Percentiles rank a stretch among this genome's conserved stretches.
These are phyloP conservation scores for Botryotinia narcissicola DNA, from an alignment of 2,329 filamentous ascomycete genomes.

Conservation along the genomic window DNA sequence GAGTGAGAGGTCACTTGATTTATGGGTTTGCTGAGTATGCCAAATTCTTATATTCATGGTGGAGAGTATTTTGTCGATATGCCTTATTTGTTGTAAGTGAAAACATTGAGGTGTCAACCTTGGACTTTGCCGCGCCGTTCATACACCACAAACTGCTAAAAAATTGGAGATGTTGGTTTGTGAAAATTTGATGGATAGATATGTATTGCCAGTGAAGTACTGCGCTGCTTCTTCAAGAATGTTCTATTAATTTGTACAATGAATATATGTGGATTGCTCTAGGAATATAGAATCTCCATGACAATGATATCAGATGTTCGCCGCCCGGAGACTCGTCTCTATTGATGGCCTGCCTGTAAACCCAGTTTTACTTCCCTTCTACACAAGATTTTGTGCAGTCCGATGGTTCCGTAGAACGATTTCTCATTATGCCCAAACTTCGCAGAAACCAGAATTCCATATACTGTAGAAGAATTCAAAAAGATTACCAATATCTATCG, in stretches of 20 bases:
- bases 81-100: neutral
- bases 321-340: conserved; percentile 2
- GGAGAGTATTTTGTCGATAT: neutral
- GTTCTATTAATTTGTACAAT: conserved; percentile 5
- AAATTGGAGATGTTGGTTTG: neutral
- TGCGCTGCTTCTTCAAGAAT: neutral
- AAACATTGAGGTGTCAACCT: neutral
- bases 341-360: conserved; percentile 2
- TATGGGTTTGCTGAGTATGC: neutral
- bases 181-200: neutral
- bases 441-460: neutral
- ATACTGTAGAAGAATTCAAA: neutral
- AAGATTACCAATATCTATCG: neutral
- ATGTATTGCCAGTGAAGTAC: neutral
- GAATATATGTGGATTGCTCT: neutral
- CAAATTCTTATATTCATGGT: neutral
- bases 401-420: neutral
- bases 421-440: neutral
- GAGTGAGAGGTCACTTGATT: conserved; percentile 6
- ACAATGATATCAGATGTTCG: neutral
- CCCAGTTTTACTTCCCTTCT: neutral
- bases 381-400: neutral
- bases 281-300: neutral
- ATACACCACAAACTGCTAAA: neutral
- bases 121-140: neutral